Percentiles rank a stretch among this genome's conserved stretches.
These are phyloP conservation scores for Entomortierella beljakovae DNA, from an alignment of 192 early-diverging fungal genomes.

Conservation along the genomic window DNA sequence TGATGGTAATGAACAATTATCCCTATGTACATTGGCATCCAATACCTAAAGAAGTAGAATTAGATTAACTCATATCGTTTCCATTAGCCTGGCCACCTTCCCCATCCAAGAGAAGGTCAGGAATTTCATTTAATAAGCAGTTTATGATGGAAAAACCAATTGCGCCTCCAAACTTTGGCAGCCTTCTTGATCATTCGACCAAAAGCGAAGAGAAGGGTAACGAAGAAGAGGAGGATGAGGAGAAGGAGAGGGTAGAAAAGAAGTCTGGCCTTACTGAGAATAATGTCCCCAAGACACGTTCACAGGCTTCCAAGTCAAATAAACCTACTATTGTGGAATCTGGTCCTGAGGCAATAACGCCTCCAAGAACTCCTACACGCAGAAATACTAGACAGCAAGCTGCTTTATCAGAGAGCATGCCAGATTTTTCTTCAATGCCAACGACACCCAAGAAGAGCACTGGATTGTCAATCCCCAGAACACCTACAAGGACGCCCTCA, in stretches of 20 bases:
- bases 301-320: background rate
- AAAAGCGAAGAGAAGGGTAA: too few relatives aligned
- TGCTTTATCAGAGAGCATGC: background rate
- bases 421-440: background rate
- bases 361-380: conserved; percentile 30
- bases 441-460: background rate
- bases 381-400: conserved; percentile 8
- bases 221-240: conserved; percentile 1
- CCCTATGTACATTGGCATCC: too few relatives aligned
- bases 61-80: background rate
- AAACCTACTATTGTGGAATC: background rate
- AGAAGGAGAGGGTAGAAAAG: background rate
- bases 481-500: conserved; percentile 3
- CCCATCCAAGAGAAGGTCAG: conserved; percentile 26
- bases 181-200: background rate
- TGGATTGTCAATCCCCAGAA: conserved; percentile 5
- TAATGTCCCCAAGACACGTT: background rate
- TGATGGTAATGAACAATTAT: too few relatives aligned
- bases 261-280: background rate
- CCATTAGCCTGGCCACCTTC: conserved; percentile 16
- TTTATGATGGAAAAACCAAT: background rate
- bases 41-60: too few relatives aligned
- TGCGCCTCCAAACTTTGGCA: conserved; percentile 11
- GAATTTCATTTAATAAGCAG: background rate
- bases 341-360: conserved; percentile 12